Evolutionary conservation across 768 basidiomycete species (phyloP).

Genomic region (Russula dissimulans): DNA sequence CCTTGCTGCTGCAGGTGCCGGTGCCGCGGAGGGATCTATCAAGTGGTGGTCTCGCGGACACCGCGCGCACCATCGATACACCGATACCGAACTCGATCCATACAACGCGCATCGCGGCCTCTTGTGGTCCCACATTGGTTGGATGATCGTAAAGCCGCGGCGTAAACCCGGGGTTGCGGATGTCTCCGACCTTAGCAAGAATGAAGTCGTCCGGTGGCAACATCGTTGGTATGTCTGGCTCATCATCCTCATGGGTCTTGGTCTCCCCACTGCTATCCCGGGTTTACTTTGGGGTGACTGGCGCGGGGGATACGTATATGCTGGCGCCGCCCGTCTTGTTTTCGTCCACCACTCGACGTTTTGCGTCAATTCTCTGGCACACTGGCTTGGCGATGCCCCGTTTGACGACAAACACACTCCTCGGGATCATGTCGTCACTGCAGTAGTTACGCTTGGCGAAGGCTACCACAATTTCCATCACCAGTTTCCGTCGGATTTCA

Average conservation of each 20-base stretch:
- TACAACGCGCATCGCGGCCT: slow-evolving; percentile 90
- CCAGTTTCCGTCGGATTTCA: slow-evolving; percentile 94
- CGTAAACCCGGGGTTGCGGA: slow-evolving; percentile 86
- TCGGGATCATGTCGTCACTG: slow-evolving; percentile 81
- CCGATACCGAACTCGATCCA: slow-evolving; percentile 93
- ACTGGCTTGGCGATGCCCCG: slow-evolving; percentile 89
- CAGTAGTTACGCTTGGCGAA: slow-evolving; percentile 86
- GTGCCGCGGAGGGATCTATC: slow-evolving; percentile 94
- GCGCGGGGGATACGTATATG: slow-evolving; percentile 78
- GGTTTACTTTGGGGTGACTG: slow-evolving; percentile 83
- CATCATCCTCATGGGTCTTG: slow-evolving; percentile 59
- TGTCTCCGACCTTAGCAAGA: slow-evolving; percentile 76
- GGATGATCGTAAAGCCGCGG: slow-evolving; percentile 91
- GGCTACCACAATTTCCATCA: slow-evolving; percentile 99
- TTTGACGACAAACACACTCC: slow-evolving; percentile 96
- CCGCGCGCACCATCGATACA: slow-evolving; percentile 95
- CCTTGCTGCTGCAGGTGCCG: slow-evolving; percentile 78
- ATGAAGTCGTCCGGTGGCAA: slow-evolving; percentile 77
- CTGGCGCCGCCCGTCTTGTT: slow-evolving; percentile 63
- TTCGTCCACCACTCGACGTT: slow-evolving; percentile 95
- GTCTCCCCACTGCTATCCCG: slow-evolving; percentile 68
- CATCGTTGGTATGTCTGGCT: slow-evolving; percentile 69
- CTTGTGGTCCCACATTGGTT: slow-evolving; percentile 78
- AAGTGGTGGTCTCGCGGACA: slow-evolving; percentile 99
- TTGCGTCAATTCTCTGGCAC: slow-evolving; percentile 94